Conservation (phyloP, 1,284 basidiomycete genomes). For the Flammula alnicola region DNA sequence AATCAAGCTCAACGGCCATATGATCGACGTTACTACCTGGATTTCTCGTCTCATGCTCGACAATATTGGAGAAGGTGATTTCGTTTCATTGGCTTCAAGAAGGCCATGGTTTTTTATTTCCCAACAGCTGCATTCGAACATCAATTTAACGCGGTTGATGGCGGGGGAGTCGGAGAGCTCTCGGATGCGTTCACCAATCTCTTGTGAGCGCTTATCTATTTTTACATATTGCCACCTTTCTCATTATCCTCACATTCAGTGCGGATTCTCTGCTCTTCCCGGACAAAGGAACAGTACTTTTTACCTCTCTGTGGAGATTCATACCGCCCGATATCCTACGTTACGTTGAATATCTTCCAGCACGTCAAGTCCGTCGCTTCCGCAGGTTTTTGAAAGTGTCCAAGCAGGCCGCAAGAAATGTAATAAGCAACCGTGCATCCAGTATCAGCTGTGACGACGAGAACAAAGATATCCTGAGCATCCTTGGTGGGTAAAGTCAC, state of each 20-base stretch:
- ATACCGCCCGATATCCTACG: slow-evolving; percentile 4
- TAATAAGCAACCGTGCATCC: slow-evolving; percentile 1
- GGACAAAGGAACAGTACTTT: slow-evolving; percentile 6
- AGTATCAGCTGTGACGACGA: not conserved
- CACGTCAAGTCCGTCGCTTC: slow-evolving; percentile 6
- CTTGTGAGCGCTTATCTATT: not conserved
- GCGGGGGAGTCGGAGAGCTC: slow-evolving; percentile 6
- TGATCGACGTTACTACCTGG: slow-evolving; percentile 5
- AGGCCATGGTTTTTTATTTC: no score
- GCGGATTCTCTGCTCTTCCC: slow-evolving; percentile 8
- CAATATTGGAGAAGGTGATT: slow-evolving; percentile 12
- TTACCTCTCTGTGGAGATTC: slow-evolving; percentile 11
- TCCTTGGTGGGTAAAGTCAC: slow-evolving; percentile 1
- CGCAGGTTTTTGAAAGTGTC: slow-evolving; percentile 3
- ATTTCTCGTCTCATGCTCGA: slow-evolving; percentile 11
- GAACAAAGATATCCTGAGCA: slow-evolving; percentile 11
- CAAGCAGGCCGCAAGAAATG: slow-evolving; percentile 3
- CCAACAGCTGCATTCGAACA: slow-evolving; percentile 14
- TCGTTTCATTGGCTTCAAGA: not conserved
- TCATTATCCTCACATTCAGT: not conserved
- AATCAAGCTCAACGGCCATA: not conserved
- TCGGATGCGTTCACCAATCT: slow-evolving; percentile 14
- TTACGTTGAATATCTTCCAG: slow-evolving; percentile 9
- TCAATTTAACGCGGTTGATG: slow-evolving; percentile 10
- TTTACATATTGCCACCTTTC: not conserved